Evolutionary conservation across 2,329 filamentous ascomycete genomes (phyloP).

Genomic region (Xylaria sp.): DNA sequence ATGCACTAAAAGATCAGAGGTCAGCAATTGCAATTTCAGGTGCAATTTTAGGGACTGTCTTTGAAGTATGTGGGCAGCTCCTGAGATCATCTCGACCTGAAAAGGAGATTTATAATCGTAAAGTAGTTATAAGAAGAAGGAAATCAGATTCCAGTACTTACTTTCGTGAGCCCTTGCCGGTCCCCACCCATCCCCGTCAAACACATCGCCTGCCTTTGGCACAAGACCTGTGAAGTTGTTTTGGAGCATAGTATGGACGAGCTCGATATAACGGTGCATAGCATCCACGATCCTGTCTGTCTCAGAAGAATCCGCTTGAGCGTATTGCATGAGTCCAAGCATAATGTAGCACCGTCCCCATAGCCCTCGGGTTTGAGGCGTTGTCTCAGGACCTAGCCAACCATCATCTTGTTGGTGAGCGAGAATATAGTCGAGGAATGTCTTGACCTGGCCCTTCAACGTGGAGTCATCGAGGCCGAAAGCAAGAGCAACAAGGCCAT

Average conservation of each 20-base stretch:
- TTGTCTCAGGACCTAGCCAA: conserved; percentile 66
- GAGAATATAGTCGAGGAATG: conserved; percentile 60
- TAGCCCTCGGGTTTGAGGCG: conserved; percentile 56
- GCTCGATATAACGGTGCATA: conserved; percentile 60
- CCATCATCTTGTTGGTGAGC: conserved; percentile 62
- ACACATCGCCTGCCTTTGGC: conserved; percentile 55
- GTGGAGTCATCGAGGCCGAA: conserved; percentile 60
- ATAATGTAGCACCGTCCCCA: conserved; percentile 65
- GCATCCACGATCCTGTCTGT: conserved; percentile 58
- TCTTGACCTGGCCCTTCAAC: conserved; percentile 61
- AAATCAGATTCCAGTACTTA: conserved; percentile 1
- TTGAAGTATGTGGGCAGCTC: not conserved
- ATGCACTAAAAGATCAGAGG: conserved; percentile 11
- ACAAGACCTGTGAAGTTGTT: conserved; percentile 64
- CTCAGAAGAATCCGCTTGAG: conserved; percentile 59
- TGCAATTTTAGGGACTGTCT: not conserved
- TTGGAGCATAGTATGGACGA: conserved; percentile 66
- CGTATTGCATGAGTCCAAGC: conserved; percentile 61
- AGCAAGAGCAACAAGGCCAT: conserved; percentile 66
- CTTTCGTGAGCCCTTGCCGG: conserved; percentile 54
- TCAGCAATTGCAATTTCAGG: not conserved
- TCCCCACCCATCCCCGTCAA: conserved; percentile 53
- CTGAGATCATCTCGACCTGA: not conserved
- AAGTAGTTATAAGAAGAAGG: not conserved
- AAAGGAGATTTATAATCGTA: not conserved